Base-by-base conservation (phyloP, 768 basidiomycete species). In the Collybia mongolica region DNA sequence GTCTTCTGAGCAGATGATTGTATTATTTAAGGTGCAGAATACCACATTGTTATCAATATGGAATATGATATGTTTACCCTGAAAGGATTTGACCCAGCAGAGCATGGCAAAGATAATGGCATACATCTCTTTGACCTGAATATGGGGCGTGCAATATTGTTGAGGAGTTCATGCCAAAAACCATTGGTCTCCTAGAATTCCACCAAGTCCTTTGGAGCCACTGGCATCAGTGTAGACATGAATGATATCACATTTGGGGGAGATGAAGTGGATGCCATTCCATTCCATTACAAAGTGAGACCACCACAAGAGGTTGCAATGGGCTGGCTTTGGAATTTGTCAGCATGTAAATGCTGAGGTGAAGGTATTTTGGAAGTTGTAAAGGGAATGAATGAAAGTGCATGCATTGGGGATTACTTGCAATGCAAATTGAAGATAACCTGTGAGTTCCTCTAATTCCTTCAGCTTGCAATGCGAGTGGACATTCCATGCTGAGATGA, bases 261-360 rank as follows among this genome's bases (percentile, higher is more conserved):
- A 9, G 9, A 64, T 39, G 4, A 65, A 6, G 18, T 47, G 49
- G 14, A 68, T 55, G 4, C 67, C 66, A 44, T 70, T 71, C 67
- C 65, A 72, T n/a, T n/a, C n/a, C n/a, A 1, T 52, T 17, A n/a
- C n/a, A n/a, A n/a, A n/a, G n/a, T 0, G 53, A 15, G 22, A 55
- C 68, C 71, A 73, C 72, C 70, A 73, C 8, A 28, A 41, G 1
- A 74, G 37, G 52, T 72, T 62, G 6, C 51, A 32, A 0, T 38
- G 50, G 0, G 53, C 59, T 6, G 52, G 48, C 0, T 47, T 38
- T 2, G 69, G 62, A 15, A 72, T 59, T 23, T 56, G 56, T 6
- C 57, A 61, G 19, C 32, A 29, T 1, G 55, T 9, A 44, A 57
- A 61, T 1, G 62, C 59, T 53, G 71, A 71, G 22, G 66, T 53